Conservation (phyloP, 306 rosid genomes). For the Ceratonia siliqua region DNA sequence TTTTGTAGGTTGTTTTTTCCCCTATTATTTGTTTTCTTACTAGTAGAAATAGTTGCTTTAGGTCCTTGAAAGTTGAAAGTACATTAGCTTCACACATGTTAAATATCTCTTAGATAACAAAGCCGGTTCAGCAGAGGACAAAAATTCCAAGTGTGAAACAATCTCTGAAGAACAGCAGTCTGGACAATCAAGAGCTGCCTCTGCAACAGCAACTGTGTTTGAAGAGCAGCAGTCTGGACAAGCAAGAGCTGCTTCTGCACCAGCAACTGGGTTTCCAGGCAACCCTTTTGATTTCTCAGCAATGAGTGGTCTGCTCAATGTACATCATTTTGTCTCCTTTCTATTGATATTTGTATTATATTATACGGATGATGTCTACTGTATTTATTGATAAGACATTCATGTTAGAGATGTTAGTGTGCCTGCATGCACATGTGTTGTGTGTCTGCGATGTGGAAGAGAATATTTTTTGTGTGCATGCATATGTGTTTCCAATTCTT, state of each 20-base stretch:
- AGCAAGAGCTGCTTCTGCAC: constrained; percentile 46
- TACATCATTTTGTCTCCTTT: constrained; percentile 32
- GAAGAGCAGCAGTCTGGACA: constrained; percentile 44
- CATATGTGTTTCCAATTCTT: not conserved
- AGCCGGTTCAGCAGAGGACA: constrained; percentile 56
- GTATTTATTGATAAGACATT: not conserved
- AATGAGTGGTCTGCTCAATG: constrained; percentile 95
- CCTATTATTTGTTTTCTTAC: not conserved
- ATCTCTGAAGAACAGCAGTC: constrained; percentile 53
- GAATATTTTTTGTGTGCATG: constrained; percentile 13
- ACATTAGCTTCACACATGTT: constrained; percentile 21
- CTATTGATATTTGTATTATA: not conserved
- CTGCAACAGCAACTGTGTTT: constrained; percentile 58
- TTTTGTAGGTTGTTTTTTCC: not conserved
- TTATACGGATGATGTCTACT: not conserved
- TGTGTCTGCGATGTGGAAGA: not conserved
- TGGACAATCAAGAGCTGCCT: constrained; percentile 40
- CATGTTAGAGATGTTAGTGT: constrained; percentile 14
- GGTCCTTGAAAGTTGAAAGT: constrained; percentile 24
- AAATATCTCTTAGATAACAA: constrained; percentile 57
- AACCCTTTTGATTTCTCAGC: constrained; percentile 96
- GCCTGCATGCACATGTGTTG: constrained; percentile 20
- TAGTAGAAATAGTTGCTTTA: not conserved
- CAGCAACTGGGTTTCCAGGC: constrained; percentile 57
- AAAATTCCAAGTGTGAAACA: constrained; percentile 51